Conservation (phyloP, 306 rosid species). For the Alnus glutinosa region DNA sequence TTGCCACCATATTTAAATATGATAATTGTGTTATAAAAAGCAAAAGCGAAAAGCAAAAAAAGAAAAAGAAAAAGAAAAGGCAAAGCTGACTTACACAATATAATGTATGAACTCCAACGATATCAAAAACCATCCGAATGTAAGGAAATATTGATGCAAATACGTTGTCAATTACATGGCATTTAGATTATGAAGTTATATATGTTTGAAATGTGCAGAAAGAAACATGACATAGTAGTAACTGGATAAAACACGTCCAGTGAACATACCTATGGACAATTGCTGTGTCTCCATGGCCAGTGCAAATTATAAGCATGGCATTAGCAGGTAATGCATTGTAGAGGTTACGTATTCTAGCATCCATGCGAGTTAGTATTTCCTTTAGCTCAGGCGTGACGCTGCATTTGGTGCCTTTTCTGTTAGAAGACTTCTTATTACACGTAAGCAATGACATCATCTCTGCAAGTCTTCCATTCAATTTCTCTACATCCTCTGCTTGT, state of each 20-base stretch:
- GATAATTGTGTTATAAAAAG: no score
- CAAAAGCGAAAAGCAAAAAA: no score
- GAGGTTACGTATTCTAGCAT: constrained; percentile 60
- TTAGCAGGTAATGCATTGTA: constrained; percentile 63
- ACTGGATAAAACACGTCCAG: constrained; percentile 8
- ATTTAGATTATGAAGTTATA: not conserved
- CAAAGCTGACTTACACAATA: no score
- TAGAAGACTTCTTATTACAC: constrained; percentile 47
- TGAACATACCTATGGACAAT: constrained; percentile 74
- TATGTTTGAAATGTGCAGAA: not conserved
- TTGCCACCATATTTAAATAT: not conserved
- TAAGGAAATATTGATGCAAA: not conserved
- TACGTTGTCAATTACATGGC: not conserved
- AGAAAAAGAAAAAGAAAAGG: no score
- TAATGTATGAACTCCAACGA: not conserved
- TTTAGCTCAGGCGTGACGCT: constrained; percentile 55
- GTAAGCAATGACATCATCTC: constrained; percentile 83
- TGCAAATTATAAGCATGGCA: constrained; percentile 84
- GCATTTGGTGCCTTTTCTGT: constrained; percentile 50
- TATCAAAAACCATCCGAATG: not conserved
- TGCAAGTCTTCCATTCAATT: constrained; percentile 68
- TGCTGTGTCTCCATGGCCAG: constrained; percentile 96
- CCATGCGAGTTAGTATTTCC: constrained; percentile 71
- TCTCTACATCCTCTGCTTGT: constrained; percentile 74
- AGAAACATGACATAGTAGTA: not conserved